Conservation (phyloP, 768 basidiomycete species). For the Artomyces pyxidatus region DNA sequence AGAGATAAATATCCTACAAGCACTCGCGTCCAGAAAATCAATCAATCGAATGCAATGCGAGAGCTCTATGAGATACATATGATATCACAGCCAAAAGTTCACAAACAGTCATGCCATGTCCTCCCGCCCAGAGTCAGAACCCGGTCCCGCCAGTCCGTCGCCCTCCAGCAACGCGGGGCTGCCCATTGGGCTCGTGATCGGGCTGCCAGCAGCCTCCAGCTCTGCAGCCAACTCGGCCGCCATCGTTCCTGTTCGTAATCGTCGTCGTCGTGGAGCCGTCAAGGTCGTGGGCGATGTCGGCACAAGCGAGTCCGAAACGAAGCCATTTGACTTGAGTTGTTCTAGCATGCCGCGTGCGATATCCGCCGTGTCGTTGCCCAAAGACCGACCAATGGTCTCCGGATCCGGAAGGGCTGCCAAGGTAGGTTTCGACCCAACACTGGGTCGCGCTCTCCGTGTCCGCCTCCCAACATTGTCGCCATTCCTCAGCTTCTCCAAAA, state of each 20-base stretch:
- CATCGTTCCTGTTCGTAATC: slow-evolving; percentile 13
- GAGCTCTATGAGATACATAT: slow-evolving; percentile 7
- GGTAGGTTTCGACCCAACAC: slow-evolving; percentile 26
- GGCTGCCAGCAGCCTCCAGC: slow-evolving; percentile 12
- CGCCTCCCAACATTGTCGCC: slow-evolving; percentile 59
- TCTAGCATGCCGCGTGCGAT: slow-evolving; percentile 72
- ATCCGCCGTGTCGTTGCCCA: slow-evolving; percentile 41
- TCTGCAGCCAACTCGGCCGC: slow-evolving; percentile 14
- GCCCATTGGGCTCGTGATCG: slow-evolving; percentile 1
- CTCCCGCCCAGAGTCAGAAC: slow-evolving; percentile 13
- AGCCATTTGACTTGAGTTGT: slow-evolving; percentile 63
- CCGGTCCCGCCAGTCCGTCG: not conserved
- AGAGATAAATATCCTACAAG: too few species aligned
- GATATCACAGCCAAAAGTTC: not conserved
- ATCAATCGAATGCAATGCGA: not conserved
- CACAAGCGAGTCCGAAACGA: slow-evolving; percentile 28
- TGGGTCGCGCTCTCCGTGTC: slow-evolving; percentile 41
- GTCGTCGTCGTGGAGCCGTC: slow-evolving; percentile 14
- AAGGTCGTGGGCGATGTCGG: slow-evolving; percentile 17
- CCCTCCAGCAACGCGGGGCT: not conserved
- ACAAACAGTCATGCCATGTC: not conserved
- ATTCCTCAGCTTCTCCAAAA: slow-evolving; percentile 63
- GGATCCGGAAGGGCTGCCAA: slow-evolving; percentile 25
- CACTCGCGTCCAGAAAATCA: too few species aligned
- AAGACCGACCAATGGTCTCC: slow-evolving; percentile 19